Base-by-base conservation (phyloP, 805 yeast species). In the Kuraishia molischiana region DNA sequence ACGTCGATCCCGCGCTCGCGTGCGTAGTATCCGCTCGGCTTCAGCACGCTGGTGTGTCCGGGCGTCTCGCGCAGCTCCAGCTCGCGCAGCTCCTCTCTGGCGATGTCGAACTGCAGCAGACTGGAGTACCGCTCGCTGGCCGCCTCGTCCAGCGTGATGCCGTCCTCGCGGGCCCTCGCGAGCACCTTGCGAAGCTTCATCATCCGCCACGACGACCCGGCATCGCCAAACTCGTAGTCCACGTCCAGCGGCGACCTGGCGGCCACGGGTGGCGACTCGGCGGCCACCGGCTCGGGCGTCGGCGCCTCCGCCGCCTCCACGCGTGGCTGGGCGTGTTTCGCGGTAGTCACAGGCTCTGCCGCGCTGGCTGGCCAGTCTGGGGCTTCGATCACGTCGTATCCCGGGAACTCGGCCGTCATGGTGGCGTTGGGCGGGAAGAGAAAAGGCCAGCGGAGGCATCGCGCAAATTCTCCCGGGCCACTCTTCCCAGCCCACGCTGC, bases 161-260 rank as follows among this genome's bases (percentile, higher is more conserved):
- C 29, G 5, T 39, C 35, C 26, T 44, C 49, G 24, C 42, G 35
- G 8, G 61, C 48, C 15, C 41, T 38, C 31, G 47, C 45, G 19
- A 44, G 34, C 1, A 53, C 36, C 19, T 51, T 52, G 5, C 47
- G 36, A 17, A 62, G 46, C 42, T 62, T 62, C 45, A 58, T 58
- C 59, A 58, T 51, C 29, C 66, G 41, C 67, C 67, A 62, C n/a
- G 40, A 44, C 1, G 61, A 53, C 2, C 66, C 67, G 17, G 50
- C 29, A 43, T 62, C 67, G 1, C 67, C 67, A 51, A 60, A 62
- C 22, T 47, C 51, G 42, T 56, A 62, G 18, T 51, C 50, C 14
- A 56, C 56, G 4, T 49, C 45, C 2, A 44, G 33, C 13, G 31
- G 17, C 5, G 31, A 28, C 17, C 31, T 28, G 13, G 31, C 14